Evolutionary conservation across 1,139 yeast genomes (phyloP), one percentile per base, ranked within the genome.

Genomic region (Lodderomyces elongisporus): DNA sequence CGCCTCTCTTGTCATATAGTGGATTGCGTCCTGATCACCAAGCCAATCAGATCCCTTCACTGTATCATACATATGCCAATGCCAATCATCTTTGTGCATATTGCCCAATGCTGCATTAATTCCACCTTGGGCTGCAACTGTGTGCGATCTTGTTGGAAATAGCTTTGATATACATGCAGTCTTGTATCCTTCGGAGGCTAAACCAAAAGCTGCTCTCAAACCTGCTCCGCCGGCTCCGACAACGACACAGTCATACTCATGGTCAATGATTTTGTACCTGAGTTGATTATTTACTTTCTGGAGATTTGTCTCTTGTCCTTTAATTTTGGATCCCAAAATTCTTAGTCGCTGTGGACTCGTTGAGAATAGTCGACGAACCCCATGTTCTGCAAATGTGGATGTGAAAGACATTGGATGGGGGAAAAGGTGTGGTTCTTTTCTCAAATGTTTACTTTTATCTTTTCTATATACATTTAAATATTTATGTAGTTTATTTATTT

Each of bases 161-260:
- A 91, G 76, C 68, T 91, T 91, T 48, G 96, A 81, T 50, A 91
- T 79, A 77, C 97, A 91, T 26, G 98, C 98, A 34, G 96, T 89
- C 65, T 89, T 89, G 72, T 74, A 89, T 30, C 98, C 98, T 37
- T 95, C 95, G 56, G 88, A 91, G 36, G 96, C 95, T 43, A 91
- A 74, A 42, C 97, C 97, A 51, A 89, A 89, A 18, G 98, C 96
- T 27, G 98, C 98, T 67, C 97, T 79, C 43, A 91, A 71, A 55
- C 98, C 98, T 32, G 98, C 98, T 58, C 98, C 98, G 52, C 98
- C 98, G 36, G 97, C 98, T 53, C 98, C 98, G 36, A 91, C 91
- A 41, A 91, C 97, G 33, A 91, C 79, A 70, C 95, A 88, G 66
- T 91, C 98, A 66, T 89, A 91, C 62, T 91, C 97, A 63, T 91